These are phyloP conservation scores for Zoysia pacifica DNA, from an alignment of 176 grass and related monocot genomes.

Conservation along the genomic window DNA sequence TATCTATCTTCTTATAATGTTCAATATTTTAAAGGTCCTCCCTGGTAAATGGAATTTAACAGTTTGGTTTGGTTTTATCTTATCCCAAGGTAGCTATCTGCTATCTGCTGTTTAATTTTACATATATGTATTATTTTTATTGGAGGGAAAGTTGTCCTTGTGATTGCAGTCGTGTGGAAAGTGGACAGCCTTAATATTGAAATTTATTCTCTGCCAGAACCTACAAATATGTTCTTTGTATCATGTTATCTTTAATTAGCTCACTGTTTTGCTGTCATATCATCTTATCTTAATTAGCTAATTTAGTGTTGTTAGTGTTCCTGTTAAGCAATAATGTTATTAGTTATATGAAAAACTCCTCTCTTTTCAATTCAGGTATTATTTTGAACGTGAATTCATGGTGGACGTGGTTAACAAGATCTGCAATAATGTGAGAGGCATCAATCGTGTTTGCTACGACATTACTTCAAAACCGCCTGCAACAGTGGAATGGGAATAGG, in stretches of 20 bases:
- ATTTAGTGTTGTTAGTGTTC: not conserved
- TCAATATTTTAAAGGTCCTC: not conserved
- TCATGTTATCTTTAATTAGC: not conserved
- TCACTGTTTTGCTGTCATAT: not conserved
- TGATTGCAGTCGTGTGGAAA: not conserved
- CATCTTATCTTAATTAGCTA: too few relatives aligned
- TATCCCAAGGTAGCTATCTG: not conserved
- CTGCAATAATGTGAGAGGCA: constrained; percentile 73
- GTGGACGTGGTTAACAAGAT: constrained; percentile 77
- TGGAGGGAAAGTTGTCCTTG: not conserved
- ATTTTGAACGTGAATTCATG: constrained; percentile 76
- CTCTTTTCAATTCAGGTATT: constrained; percentile 54
- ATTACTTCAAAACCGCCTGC: constrained; percentile 88
- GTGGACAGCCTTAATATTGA: not conserved
- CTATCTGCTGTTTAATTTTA: not conserved
- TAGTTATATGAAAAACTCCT: not conserved
- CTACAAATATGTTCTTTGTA: not conserved
- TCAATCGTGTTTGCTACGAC: constrained; percentile 79
- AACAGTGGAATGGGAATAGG: constrained; percentile 87
- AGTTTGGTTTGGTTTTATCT: not conserved
- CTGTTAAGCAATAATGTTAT: not conserved
- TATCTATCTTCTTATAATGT: not conserved
- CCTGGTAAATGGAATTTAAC: not conserved
- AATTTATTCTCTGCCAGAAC: not conserved
- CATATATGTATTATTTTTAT: not conserved